Evolutionary conservation across 257 asterid genomes (phyloP).

Genomic region (Euphrasia confusa): DNA sequence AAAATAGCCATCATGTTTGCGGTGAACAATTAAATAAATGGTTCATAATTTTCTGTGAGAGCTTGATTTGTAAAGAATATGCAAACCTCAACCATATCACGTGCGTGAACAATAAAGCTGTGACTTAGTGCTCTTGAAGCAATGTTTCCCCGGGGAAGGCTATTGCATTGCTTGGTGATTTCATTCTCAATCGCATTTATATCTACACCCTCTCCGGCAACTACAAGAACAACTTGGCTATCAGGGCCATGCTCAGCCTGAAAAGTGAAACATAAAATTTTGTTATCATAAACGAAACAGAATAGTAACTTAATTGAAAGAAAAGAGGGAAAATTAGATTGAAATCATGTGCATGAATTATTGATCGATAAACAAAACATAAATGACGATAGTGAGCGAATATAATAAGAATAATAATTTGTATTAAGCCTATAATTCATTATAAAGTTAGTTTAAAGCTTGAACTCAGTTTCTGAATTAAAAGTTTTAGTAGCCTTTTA

Average conservation of each 20-base stretch:
- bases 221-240: slow-evolving; percentile 95
- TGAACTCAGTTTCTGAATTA: no score
- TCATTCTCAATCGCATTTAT: slow-evolving; percentile 59
- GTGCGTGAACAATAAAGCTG: slow-evolving; percentile 82
- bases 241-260: slow-evolving; percentile 99
- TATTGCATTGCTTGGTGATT: slow-evolving; percentile 69
- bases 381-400: no score
- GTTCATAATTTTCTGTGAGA: neutral
- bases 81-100: slow-evolving; percentile 84
- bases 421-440: no score
- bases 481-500: no score
- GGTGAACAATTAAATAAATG: slow-evolving; percentile 1
- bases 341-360: no score
- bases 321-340: no score
- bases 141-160: slow-evolving; percentile 81
- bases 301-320: no score
- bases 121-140: slow-evolving; percentile 86
- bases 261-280: slow-evolving; percentile 10
- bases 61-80: slow-evolving; percentile 18
- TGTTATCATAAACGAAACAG: no score
- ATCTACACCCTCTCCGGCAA: slow-evolving; percentile 82
- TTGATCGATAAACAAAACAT: no score
- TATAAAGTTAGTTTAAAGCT: no score
- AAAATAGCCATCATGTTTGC: neutral
- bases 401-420: no score